Base-by-base conservation (phyloP, 208 protist genomes). In the Wallacemonas sp. region DNA sequence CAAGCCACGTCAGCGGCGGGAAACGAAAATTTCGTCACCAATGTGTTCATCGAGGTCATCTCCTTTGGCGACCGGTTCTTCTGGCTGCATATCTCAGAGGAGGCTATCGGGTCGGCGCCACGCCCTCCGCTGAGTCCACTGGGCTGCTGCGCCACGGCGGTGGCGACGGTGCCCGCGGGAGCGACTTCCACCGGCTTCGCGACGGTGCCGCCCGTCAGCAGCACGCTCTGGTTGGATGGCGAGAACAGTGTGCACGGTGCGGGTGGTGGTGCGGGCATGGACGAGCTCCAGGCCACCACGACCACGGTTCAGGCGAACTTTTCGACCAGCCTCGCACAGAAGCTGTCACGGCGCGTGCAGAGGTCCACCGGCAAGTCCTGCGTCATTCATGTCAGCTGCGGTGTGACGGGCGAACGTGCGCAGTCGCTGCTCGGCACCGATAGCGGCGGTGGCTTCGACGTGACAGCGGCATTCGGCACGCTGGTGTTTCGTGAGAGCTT, bases 41-140 rank as follows among this genome's bases (percentile, higher is more conserved):
- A 77, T 19, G 74, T 80, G 14, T 77, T 61, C 27, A 44, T 86
- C 12, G 74, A 93, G 32, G 47, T 87, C 19, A 23, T 85, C 2
- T 65, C 71, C 0, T 93, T 89, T 54, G 68, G 26, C 3, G 61
- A 41, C 3, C 80, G 74, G 1, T 85, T 85, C 43, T 83, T 90
- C 47, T 92, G 87, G 87, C 58, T 93, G 8, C 83, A 93, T 61
- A 46, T 93, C 2, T 76, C 83, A 0, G 80, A 89, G 58, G 78
- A 2, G 49, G 81, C 17, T 36, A 62, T 11, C 12, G 23, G 21
- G 48, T 24, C 34, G 33, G 33, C 32, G 65, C 21, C 12, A 30
- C 64, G 14, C 17, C 60, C 17, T 3, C 33, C 24, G 57, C 60
- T 16, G 41, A 61, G 16, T 67, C 71, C 12, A 52, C 76, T 41